phyloP scores from a whole-genome alignment of 2,329 filamentous ascomycete species.

The Beauveria rudraprayagi region DNA sequence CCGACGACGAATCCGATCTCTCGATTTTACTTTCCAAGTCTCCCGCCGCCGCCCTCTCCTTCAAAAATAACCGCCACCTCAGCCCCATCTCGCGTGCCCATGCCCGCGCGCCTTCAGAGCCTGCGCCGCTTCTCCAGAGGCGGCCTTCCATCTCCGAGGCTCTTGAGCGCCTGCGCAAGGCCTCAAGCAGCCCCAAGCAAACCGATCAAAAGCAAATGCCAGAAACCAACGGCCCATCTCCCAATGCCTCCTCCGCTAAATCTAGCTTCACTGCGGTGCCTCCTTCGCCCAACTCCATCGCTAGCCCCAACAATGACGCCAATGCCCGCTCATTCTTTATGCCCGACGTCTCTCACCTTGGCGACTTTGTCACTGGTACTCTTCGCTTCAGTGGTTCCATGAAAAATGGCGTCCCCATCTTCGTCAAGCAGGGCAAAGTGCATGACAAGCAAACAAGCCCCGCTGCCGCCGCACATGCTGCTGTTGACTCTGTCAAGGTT shows the following conservation, averaged over 20 bases:
- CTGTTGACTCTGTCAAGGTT: constrained; percentile 42
- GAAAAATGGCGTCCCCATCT: constrained; percentile 46
- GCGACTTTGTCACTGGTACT: constrained; percentile 48
- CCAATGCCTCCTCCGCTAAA: constrained; percentile 30
- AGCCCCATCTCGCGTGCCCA: constrained; percentile 32
- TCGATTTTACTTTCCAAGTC: constrained; percentile 37
- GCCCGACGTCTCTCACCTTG: constrained; percentile 46
- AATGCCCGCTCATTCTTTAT: constrained; percentile 46
- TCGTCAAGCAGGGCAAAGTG: constrained; percentile 46
- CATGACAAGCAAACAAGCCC: constrained; percentile 34
- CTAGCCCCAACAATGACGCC: constrained; percentile 29
- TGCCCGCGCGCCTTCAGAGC: constrained; percentile 23
- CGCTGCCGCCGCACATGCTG: constrained; percentile 31
- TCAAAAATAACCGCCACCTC: constrained; percentile 25
- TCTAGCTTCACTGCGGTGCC: constrained; percentile 34
- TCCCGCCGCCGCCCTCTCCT: constrained; percentile 22
- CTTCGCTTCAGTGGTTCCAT: constrained; percentile 42
- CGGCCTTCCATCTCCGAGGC: constrained; percentile 26
- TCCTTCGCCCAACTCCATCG: constrained; percentile 27
- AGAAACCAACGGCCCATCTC: constrained; percentile 25
- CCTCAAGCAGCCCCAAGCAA: constrained; percentile 24
- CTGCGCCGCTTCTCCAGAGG: constrained; percentile 17
- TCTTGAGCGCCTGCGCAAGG: constrained; percentile 28
- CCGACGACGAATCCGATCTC: constrained; percentile 44
- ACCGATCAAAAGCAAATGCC: constrained; percentile 17